Conservation (phyloP, 73 alveolate genomes). For the Tetrahymena thermophila region DNA sequence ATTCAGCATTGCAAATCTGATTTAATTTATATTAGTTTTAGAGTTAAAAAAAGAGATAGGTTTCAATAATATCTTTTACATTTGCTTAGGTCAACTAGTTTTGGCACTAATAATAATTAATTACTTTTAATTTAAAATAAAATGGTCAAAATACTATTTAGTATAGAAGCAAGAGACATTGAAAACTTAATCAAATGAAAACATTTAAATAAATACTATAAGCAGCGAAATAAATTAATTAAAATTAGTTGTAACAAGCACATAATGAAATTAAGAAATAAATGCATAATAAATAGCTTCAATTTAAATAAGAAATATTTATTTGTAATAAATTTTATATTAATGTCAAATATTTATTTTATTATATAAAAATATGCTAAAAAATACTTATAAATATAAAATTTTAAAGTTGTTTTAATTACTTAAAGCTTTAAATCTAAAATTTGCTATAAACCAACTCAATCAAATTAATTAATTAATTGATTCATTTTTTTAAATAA, state of each 20-base stretch:
- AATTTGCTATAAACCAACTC: too few species aligned
- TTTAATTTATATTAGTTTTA: background rate
- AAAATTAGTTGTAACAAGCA: background rate
- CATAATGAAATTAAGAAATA: background rate
- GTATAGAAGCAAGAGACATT: background rate
- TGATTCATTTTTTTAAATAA: too few species aligned
- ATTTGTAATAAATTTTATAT: too few species aligned
- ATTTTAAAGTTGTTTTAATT: too few species aligned
- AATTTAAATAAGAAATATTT: too few species aligned
- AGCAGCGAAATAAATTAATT: background rate
- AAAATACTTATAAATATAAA: too few species aligned
- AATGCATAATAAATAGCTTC: too few species aligned
- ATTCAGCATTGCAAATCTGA: background rate
- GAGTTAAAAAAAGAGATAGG: background rate
- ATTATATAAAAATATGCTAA: too few species aligned
- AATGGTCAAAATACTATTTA: background rate
- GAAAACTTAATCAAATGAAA: background rate
- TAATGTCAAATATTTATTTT: too few species aligned
- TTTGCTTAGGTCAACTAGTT: background rate
- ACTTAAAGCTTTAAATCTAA: too few species aligned
- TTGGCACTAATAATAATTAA: background rate
- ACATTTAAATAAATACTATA: background rate
- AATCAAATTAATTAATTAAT: too few species aligned
- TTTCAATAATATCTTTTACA: background rate
- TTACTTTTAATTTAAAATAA: background rate